Evolutionary conservation across 2,329 filamentous ascomycete species (phyloP), one percentile per base, ranked within the genome.

Genomic region (Phialophora chinensis): DNA sequence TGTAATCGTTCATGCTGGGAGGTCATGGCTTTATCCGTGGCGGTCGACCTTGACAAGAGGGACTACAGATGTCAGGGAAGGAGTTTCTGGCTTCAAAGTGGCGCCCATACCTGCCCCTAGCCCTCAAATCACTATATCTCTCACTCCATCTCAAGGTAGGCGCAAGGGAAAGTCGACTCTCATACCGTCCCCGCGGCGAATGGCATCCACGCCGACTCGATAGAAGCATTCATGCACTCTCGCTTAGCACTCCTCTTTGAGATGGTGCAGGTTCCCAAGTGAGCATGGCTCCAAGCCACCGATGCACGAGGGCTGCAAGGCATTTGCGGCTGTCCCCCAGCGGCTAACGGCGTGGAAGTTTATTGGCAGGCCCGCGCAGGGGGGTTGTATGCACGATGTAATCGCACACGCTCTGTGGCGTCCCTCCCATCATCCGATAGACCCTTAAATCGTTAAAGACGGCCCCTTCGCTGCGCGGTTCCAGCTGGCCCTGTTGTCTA

Each of bases 181-280:
- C 14, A 44, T 44, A 44, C 38, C 5, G 5, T 44, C 38, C 38
- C 38, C 7, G 6, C 14, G 17, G 6, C 14, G 38, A 44, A 44
- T 8, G 38, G 38, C 1, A 17, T 20, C 38, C 20, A 7, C 23
- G 20, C 49, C 49, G 23, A 52, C 49, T 52, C 23, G 49, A 52
- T 52, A 23, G 49, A 52, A 52, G 49, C 49, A 25, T 52, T 27
- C 49, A 29, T 11, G 49, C 20, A 29, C 10, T 27, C 38, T 52
- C 49, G 49, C 49, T 27, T 52, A 52, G 23, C 10, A 52, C 14
- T 60, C 57, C 42, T 25, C 4, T 47, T 50, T 3, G 25, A 35
- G 44, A 52, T 60, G 57, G 57, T 60, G 57, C 57, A 47, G 47
- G 25, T 60, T n/a, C 57, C 57, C 20, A 60, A 33, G 20, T 31